Evolutionary conservation across 768 basidiomycete genomes (phyloP), one percentile per base, ranked within the genome.

Genomic region (Phlebiopsis flavidoalba): DNA sequence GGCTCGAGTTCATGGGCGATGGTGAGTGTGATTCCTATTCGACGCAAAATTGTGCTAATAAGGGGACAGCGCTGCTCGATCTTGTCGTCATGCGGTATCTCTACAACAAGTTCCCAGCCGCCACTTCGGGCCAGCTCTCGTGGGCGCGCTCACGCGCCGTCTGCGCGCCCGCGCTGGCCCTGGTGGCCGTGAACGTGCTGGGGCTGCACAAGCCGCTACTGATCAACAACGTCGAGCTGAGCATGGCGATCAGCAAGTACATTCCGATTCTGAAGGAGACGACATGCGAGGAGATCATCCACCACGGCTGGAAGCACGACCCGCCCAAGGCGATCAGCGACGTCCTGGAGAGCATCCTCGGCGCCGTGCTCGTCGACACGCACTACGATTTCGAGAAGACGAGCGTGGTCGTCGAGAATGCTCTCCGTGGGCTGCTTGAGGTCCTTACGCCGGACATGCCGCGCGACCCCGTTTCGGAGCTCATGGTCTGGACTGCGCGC

Each of bases 1-100:
- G 94, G 14, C 75, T 95, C 11, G 94, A 96, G 66, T 95, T 93
- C 66, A 79, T 96, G 2, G 94, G 94, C 35, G 94, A 96, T 69
- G 90, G 93, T 93, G 70, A 74, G 85, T 69, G 24, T 46, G 45
- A 59, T 37, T 48, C 52, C 33, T 46, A 36, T 17, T 36, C 53
- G 35, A 26, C 19, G 21, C 33, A 53, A n/a, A 12, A 64, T 31
- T 2, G 26, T 63, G 63, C 17, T 60, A 45, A 53, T 45, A 21
- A 36, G 43, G 2, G 4, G 60, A 22, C 65, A 91, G 90, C 89
- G 35, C 72, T 92, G 26, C 77, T 91, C 26, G 84, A 90, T 64
- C 71, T 92, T 26, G 89, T 87, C 47, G 83, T 93, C 43, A 80
- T 88, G 68, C 76, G 84, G 19, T 86, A 89, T 65, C 79, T 95